phyloP scores from a whole-genome alignment of 176 grass and related monocot genomes.

The Phoenix dactylifera region DNA sequence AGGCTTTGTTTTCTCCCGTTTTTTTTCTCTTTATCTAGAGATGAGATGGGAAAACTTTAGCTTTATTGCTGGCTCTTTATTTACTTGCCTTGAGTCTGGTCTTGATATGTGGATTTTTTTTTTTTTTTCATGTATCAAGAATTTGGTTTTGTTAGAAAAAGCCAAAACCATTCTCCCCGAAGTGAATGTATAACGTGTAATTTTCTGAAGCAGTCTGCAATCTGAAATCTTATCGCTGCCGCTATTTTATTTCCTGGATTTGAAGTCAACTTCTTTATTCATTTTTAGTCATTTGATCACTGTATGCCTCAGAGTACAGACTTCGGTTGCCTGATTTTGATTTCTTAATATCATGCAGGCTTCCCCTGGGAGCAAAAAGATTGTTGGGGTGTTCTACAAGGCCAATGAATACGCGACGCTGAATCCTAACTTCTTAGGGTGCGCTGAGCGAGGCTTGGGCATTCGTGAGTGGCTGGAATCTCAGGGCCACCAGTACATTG shows the following conservation, averaged over 20 bases:
- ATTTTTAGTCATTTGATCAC: not conserved
- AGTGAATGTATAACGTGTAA: too few relatives aligned
- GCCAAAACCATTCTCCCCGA: too few relatives aligned
- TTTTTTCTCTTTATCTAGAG: too few relatives aligned
- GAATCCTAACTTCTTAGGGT: slow-evolving; percentile 85
- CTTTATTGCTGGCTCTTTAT: too few relatives aligned
- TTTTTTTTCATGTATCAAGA: too few relatives aligned
- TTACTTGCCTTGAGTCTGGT: too few relatives aligned
- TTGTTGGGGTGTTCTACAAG: slow-evolving; percentile 95
- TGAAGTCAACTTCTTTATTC: not conserved
- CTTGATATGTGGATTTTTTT: too few relatives aligned
- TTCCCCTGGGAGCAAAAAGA: slow-evolving; percentile 85
- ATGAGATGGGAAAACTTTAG: too few relatives aligned
- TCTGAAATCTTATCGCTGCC: too few relatives aligned
- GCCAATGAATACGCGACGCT: slow-evolving; percentile 63
- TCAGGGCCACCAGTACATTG: slow-evolving; percentile 78
- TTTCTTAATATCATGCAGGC: slow-evolving; percentile 24
- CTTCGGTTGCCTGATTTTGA: not conserved
- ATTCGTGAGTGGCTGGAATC: slow-evolving; percentile 82
- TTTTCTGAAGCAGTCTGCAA: too few relatives aligned
- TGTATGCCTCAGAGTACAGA: not conserved
- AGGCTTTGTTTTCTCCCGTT: too few relatives aligned
- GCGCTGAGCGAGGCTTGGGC: slow-evolving; percentile 60
- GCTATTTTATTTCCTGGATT: not conserved
- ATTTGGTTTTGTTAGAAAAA: too few relatives aligned